phyloP scores from a whole-genome alignment of 2,329 filamentous ascomycete species.

The Tolypocladium amazonense region DNA sequence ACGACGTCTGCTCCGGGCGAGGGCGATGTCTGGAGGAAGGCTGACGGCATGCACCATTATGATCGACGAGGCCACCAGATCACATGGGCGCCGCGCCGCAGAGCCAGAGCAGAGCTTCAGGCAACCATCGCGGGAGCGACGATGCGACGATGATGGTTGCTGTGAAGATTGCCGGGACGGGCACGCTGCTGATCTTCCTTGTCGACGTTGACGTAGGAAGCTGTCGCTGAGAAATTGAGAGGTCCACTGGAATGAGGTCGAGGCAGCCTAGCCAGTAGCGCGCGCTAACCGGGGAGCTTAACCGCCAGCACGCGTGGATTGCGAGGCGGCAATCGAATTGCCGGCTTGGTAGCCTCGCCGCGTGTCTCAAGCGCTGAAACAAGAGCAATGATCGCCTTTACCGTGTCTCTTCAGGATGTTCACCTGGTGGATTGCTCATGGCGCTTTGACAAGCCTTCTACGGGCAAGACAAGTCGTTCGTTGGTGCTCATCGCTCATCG shows the following conservation, averaged over 20 bases:
- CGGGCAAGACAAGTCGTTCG: neutral
- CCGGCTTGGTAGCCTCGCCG: neutral
- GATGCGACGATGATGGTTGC: neutral
- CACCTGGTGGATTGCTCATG: neutral
- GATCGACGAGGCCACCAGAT: slow-evolving; percentile 18
- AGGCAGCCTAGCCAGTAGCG: neutral
- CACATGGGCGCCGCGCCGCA: slow-evolving; percentile 19
- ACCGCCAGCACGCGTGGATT: neutral
- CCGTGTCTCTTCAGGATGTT: neutral
- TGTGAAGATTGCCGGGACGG: neutral
- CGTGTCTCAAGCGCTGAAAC: neutral
- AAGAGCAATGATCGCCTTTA: neutral
- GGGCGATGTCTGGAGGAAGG: slow-evolving; percentile 22
- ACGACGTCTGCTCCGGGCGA: slow-evolving; percentile 23
- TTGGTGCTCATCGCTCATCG: neutral
- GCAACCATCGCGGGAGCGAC: slow-evolving; percentile 1
- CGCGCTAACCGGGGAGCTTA: neutral
- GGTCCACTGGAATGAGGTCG: neutral
- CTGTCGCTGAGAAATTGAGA: neutral
- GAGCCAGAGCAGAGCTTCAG: neutral
- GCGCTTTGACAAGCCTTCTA: neutral
- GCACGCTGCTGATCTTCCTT: neutral
- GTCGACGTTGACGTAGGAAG: neutral
- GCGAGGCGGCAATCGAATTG: neutral
- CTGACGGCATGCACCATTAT: slow-evolving; percentile 28